phyloP scores from a whole-genome alignment of 2,329 filamentous ascomycete species.

The Cryphonectria radicalis region DNA sequence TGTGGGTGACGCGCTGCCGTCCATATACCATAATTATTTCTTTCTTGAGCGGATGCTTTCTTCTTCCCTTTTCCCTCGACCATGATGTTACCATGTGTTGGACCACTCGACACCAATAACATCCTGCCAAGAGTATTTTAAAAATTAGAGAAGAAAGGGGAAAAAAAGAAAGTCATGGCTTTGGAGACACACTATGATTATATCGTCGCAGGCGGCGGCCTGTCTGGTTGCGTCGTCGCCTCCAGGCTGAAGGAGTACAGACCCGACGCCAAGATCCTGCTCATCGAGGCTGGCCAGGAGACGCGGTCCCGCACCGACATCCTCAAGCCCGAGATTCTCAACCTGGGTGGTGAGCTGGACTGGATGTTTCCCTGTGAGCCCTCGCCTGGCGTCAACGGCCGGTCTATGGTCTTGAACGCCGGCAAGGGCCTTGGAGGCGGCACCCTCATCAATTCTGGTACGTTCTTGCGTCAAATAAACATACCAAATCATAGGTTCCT shows the following conservation, averaged over 20 bases:
- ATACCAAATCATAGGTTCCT: too few relatives aligned
- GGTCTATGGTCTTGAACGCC: conserved; percentile 35
- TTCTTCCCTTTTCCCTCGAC: neutral
- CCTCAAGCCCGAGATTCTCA: conserved; percentile 36
- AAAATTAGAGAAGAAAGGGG: too few relatives aligned
- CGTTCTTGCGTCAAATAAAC: neutral
- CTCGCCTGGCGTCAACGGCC: conserved; percentile 34
- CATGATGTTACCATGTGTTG: neutral
- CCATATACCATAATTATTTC: neutral
- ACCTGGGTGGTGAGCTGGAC: conserved; percentile 39
- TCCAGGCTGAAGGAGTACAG: conserved; percentile 36
- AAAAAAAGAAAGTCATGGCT: neutral
- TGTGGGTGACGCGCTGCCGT: neutral
- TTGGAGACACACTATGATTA: conserved; percentile 35
- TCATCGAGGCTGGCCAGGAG: conserved; percentile 46
- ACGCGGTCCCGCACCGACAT: conserved; percentile 36
- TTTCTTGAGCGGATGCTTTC: neutral
- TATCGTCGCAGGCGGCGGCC: conserved; percentile 38
- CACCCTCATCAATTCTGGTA: conserved; percentile 45
- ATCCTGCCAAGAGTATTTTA: neutral
- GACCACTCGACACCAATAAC: neutral
- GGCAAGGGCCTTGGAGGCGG: conserved; percentile 49
- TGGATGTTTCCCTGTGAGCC: conserved; percentile 43
- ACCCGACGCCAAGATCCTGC: conserved; percentile 40
- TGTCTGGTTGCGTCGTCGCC: conserved; percentile 39